Conservation (phyloP, 106 monocot species). For the Allium sativum region DNA sequence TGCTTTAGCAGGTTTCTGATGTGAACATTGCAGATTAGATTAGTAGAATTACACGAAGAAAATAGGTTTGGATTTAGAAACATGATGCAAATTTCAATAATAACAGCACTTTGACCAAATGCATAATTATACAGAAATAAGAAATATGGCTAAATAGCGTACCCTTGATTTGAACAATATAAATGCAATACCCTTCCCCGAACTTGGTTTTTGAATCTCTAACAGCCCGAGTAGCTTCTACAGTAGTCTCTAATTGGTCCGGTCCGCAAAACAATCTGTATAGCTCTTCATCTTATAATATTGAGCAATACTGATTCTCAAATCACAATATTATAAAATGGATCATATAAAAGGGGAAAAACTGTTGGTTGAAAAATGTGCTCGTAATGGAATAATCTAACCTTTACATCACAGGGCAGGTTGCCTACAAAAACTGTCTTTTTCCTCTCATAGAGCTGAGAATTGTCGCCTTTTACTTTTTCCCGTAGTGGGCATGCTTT, state of each 20-base stretch:
- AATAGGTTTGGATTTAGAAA: no score
- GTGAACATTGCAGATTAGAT: no score
- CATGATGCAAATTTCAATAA: no score
- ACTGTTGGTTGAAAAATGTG: not conserved
- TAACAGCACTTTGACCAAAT: no score
- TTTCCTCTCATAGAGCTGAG: conserved; percentile 76
- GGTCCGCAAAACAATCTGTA: conserved; percentile 66
- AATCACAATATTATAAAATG: not conserved
- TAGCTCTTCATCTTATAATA: conserved; percentile 78
- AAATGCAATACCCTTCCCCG: conserved; percentile 97
- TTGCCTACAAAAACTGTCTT: conserved; percentile 94
- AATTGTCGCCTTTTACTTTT: conserved; percentile 75
- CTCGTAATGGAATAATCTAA: conserved; percentile 7
- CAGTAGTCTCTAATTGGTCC: conserved; percentile 25
- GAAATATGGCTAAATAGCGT: conserved; percentile 9
- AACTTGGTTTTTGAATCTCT: conserved; percentile 83
- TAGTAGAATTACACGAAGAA: no score
- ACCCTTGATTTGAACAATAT: conserved; percentile 93
- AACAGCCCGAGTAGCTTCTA: conserved; percentile 78
- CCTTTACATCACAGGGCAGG: conserved; percentile 95
- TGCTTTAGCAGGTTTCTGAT: no score
- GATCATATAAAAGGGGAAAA: not conserved
- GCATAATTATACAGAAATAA: not conserved
- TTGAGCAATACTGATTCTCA: not conserved
- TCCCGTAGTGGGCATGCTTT: conserved; percentile 92